These are phyloP conservation scores for Mycena sanguinolenta DNA, from an alignment of 768 basidiomycete species.

Conservation along the genomic window DNA sequence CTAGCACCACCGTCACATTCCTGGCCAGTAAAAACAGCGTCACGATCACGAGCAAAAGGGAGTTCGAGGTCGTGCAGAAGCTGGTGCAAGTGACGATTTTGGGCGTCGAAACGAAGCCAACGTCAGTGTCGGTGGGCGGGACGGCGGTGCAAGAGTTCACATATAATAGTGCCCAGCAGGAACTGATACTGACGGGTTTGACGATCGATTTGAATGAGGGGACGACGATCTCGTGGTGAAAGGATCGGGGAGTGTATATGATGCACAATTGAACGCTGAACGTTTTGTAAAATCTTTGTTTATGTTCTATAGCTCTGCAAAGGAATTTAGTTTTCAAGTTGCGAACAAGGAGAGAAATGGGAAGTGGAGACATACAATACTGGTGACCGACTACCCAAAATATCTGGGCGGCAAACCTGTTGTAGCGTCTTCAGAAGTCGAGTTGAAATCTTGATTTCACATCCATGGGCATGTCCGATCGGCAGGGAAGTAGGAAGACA, in stretches of 20 bases:
- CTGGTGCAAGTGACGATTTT: conserved; percentile 71
- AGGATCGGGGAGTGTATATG: conserved; percentile 18
- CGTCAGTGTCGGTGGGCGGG: conserved; percentile 55
- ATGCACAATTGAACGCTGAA: conserved; percentile 21
- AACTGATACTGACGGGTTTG: conserved; percentile 56
- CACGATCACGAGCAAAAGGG: conserved; percentile 51
- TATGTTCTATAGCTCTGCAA: conserved; percentile 25
- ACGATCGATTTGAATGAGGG: conserved; percentile 58
- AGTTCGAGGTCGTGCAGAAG: conserved; percentile 60
- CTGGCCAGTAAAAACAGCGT: conserved; percentile 51
- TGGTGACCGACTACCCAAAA: conserved; percentile 6
- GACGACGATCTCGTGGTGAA: conserved; percentile 52
- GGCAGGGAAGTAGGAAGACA: conserved; percentile 17
- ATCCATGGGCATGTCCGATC: not conserved
- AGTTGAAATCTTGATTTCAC: conserved; percentile 20
- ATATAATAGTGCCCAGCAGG: conserved; percentile 54
- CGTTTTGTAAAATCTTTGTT: conserved; percentile 22
- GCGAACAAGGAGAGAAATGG: conserved; percentile 20
- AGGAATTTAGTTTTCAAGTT: conserved; percentile 23
- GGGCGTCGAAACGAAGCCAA: conserved; percentile 60
- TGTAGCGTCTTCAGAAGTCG: conserved; percentile 16
- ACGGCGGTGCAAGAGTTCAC: conserved; percentile 50
- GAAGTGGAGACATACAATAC: too few relatives aligned
- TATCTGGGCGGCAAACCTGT: conserved; percentile 22
- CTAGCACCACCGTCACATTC: conserved; percentile 64